Evolutionary conservation across 495 filamentous ascomycete genomes (phyloP).

Genomic region (Lasiosphaeria ovina): DNA sequence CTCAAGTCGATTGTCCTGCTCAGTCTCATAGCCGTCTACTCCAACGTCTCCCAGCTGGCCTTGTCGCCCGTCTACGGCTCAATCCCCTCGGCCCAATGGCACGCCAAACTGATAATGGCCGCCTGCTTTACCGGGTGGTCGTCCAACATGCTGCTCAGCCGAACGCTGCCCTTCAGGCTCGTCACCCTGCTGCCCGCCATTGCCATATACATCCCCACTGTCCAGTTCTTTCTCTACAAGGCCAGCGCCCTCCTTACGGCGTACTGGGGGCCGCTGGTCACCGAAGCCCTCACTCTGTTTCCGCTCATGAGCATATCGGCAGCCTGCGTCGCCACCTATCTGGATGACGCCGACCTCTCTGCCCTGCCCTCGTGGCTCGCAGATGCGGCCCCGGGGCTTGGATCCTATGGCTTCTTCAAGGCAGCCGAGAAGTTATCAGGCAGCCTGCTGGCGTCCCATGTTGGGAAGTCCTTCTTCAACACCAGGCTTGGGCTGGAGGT

Average conservation of each 20-base stretch:
- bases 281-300: conserved; percentile 67
- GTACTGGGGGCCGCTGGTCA: conserved; percentile 68
- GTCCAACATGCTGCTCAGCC: conserved; percentile 49
- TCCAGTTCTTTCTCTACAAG: conserved; percentile 66
- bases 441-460: conserved; percentile 48
- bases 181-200: conserved; percentile 79
- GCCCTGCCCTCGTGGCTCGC: conserved; percentile 51
- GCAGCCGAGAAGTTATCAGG: conserved; percentile 52
- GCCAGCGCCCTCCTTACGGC: conserved; percentile 64
- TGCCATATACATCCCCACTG: conserved; percentile 68
- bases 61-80: conserved; percentile 85
- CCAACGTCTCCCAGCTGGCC: conserved; percentile 69
- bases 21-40: conserved; percentile 67
- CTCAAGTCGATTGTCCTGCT: conserved; percentile 48
- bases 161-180: conserved; percentile 40
- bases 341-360: conserved; percentile 60
- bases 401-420: conserved; percentile 64
- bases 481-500: conserved; percentile 71
- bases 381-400: conserved; percentile 59
- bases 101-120: conserved; percentile 61
- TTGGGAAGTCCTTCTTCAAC: conserved; percentile 62
- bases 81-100: conserved; percentile 69
- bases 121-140: conserved; percentile 64
- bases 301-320: conserved; percentile 69
- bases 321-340: conserved; percentile 59